Evolutionary conservation across 106 monocot genomes (phyloP), one percentile per base, ranked within the genome.

Genomic region (Dendrobium chrysotoxum): DNA sequence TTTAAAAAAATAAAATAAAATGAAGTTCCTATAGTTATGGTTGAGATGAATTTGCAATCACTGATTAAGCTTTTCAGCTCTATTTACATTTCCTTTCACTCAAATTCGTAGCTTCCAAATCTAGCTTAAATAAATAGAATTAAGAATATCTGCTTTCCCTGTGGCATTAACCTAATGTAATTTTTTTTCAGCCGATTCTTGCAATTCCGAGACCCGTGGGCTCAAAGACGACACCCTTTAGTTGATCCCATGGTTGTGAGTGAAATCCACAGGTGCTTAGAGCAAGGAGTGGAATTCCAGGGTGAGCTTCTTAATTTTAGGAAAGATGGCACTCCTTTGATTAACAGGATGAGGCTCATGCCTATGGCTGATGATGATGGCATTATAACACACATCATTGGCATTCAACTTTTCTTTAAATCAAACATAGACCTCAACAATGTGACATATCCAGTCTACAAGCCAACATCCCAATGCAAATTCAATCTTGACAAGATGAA

Each of bases 281-380:
- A 90, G 15, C 86, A 92, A 80, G 96, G 92, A 28, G 71, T 53
- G 2, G 96, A 96, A 66, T 96, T 96, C 84, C 87, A 92, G 75
- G 93, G 96, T 18, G 96, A 96, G 80, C 86, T 96, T 7, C 85
- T 96, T 21, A 96, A 96, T 86, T 96, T 96, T 72, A 82, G 85
- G 31, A 96, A 93, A 85, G 96, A 96, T 75, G 96, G 96, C 40
- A 89, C 96, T 3, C 93, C 96, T 5, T 67, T 96, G 61, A 78
- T 93, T 53, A 96, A 93, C 87, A 80, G 84, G 25, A 75, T 96
- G 23, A 83, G 90, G 65, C 87, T 96, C 2, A 85, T 86, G 55
- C 96, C 96, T 16, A 93, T 96, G 15, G 86, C 86, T 6, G 92
- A 96, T 72, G 96, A 93, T 67, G 87, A 88, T 26, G 45, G 50